phyloP scores from a whole-genome alignment of 306 rosid species.

The Calophaca sinica region DNA sequence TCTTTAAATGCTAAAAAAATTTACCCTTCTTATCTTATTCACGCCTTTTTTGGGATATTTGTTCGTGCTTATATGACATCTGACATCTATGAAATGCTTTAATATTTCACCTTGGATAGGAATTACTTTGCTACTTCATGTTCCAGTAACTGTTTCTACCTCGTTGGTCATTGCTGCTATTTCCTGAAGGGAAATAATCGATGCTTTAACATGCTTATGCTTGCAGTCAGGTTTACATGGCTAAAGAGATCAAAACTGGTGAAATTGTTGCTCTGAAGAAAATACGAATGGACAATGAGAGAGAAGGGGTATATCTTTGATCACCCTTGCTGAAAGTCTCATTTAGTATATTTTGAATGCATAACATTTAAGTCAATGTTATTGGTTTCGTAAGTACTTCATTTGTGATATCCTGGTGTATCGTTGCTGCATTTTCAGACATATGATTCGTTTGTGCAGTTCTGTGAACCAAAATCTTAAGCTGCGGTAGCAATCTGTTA shows the following conservation, averaged over 20 bases:
- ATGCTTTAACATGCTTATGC: slow-evolving; percentile 7
- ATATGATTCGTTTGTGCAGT: neutral
- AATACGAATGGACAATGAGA: slow-evolving; percentile 79
- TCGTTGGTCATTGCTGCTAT: neutral
- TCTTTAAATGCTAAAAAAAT: neutral
- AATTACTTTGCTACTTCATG: slow-evolving; percentile 19
- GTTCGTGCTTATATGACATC: neutral
- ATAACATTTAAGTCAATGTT: slow-evolving; percentile 2
- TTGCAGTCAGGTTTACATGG: slow-evolving; percentile 81
- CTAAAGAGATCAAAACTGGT: slow-evolving; percentile 66
- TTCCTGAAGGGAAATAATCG: slow-evolving; percentile 28
- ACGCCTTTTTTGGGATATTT: neutral
- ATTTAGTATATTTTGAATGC: slow-evolving; percentile 5
- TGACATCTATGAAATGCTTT: slow-evolving; percentile 1
- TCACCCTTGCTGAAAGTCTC: neutral
- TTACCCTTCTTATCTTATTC: neutral
- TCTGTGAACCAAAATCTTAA: slow-evolving; percentile 20
- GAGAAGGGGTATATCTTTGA: slow-evolving; percentile 66
- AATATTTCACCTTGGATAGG: neutral
- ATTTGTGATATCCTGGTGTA: neutral
- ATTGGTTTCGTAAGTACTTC: neutral
- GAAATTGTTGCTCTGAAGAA: slow-evolving; percentile 84
- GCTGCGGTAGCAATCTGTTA: slow-evolving; percentile 4
- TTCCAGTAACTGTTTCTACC: slow-evolving; percentile 30
- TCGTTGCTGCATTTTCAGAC: slow-evolving; percentile 18